Conservation (phyloP, 2,329 filamentous ascomycete genomes). For the Xylaria arbuscula region DNA sequence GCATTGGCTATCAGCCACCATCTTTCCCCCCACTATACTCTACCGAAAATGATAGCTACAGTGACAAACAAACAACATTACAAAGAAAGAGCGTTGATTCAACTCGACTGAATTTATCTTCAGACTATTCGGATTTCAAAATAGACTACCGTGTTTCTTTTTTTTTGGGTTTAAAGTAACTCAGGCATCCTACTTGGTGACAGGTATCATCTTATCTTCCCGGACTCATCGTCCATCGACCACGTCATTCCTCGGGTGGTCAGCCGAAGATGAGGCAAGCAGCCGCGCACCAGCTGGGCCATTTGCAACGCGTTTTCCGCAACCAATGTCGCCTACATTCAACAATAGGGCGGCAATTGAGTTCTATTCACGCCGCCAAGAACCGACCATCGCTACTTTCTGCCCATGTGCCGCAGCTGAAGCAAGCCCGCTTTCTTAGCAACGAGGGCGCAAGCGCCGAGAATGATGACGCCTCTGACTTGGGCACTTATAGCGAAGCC, state of each 20-base stretch:
- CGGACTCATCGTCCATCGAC: neutral
- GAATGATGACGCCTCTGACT: constrained; percentile 49
- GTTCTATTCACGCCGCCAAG: neutral
- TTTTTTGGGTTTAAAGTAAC: neutral
- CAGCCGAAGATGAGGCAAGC: constrained; percentile 43
- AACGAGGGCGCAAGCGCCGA: constrained; percentile 35
- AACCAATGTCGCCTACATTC: constrained; percentile 31
- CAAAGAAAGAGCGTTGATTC: neutral
- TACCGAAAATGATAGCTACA: neutral
- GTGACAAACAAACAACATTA: neutral
- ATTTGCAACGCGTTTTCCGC: constrained; percentile 38
- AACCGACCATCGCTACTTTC: neutral
- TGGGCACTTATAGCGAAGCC: constrained; percentile 60
- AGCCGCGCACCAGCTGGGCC: constrained; percentile 43
- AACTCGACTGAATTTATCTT: neutral
- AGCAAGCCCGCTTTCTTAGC: constrained; percentile 41
- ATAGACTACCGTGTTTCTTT: neutral
- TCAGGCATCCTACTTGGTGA: neutral
- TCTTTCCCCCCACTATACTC: constrained; percentile 8
- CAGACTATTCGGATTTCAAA: neutral
- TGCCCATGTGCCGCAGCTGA: constrained; percentile 10
- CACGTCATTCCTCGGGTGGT: constrained; percentile 6
- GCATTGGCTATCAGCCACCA: constrained; percentile 7
- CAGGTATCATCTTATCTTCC: neutral
- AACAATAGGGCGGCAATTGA: constrained; percentile 33